Conservation (phyloP, 768 basidiomycete species). For the Collybiopsis confluens region DNA sequence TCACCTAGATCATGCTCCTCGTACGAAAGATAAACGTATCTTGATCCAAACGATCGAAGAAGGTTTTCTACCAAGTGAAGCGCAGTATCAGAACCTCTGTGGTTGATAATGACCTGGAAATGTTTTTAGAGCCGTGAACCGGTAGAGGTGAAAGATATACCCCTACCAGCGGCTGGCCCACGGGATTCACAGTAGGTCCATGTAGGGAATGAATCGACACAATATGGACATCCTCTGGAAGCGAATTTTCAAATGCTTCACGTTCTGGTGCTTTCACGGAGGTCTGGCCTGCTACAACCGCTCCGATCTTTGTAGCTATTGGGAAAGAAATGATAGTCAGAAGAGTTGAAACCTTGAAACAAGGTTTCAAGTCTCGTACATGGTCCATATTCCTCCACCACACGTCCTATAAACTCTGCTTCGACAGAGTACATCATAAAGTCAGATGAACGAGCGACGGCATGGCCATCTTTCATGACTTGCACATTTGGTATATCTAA, state of each 20-base stretch:
- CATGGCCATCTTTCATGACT: conserved; percentile 77
- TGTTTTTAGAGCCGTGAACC: background rate
- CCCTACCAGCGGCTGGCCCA: conserved; percentile 85
- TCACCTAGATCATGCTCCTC: conserved; percentile 79
- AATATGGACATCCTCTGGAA: conserved; percentile 84
- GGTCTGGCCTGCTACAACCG: conserved; percentile 93
- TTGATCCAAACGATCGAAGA: conserved; percentile 72
- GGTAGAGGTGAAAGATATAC: background rate
- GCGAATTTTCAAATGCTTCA: conserved; percentile 80
- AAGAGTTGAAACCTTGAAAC: background rate
- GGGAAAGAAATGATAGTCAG: background rate
- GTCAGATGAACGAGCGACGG: conserved; percentile 84
- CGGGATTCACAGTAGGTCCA: conserved; percentile 83
- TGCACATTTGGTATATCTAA: conserved; percentile 57
- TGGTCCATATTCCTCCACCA: conserved; percentile 90
- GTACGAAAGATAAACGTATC: conserved; percentile 91
- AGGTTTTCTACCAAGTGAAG: conserved; percentile 78
- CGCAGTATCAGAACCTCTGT: conserved; percentile 73
- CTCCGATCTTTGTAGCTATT: conserved; percentile 85
- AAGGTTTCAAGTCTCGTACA: conserved; percentile 46
- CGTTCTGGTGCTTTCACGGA: conserved; percentile 95
- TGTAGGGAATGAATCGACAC: conserved; percentile 94
- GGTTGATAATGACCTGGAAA: conserved; percentile 81
- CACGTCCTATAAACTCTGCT: conserved; percentile 77
- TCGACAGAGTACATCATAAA: conserved; percentile 96